Base-by-base conservation (phyloP, 2,329 filamentous ascomycete genomes). In the Fusarium mexicanum region DNA sequence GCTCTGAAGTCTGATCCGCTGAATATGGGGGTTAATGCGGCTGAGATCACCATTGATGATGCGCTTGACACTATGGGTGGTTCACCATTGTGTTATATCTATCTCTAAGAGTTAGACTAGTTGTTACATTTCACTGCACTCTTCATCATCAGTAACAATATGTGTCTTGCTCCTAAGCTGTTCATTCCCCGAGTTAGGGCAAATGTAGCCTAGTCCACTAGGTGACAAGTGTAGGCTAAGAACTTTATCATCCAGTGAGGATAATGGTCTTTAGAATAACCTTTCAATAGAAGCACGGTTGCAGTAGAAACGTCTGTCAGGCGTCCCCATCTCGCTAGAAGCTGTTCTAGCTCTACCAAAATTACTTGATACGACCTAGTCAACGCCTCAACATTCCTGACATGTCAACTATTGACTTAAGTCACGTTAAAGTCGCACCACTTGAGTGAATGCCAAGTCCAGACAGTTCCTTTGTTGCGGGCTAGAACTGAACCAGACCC, bases 21-120 rank as follows among this genome's bases (percentile, higher is more conserved):
- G 3, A 62, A 62, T 1, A 62, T 68, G 64, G 65, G 65, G 2
- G 24, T 61, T 1, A 68, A 68, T 8, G 65, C 54, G 8, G 54
- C 33, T 3, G 14, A 37, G 18, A 62, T 68, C 3, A 33, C 29
- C 4, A 33, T 68, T 3, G 13, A 12, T 1, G 29, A 68, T 6
- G 64, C 54, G 0, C 47, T 68, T 0, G 24, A 68, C 9, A 68
- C 65, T 1, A 18, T 68, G 1, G 6, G 47, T 0, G 37, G 47
- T 5, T 24, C 47, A 0, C 65, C 65, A 0, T 40, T 68, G 7
- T 68, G 65, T 14, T 68, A 68, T 5, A 8, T 62, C 6, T 68
- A 68, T 43, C 18, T 68, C 1, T 29, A 9, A 9, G 8, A 29
- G 29, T 29, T 9, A 29, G 26, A 29, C 26, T 29, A 29, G 26